Conservation (phyloP, 148 eudicot genomes). For the Nepenthes gracilis region DNA sequence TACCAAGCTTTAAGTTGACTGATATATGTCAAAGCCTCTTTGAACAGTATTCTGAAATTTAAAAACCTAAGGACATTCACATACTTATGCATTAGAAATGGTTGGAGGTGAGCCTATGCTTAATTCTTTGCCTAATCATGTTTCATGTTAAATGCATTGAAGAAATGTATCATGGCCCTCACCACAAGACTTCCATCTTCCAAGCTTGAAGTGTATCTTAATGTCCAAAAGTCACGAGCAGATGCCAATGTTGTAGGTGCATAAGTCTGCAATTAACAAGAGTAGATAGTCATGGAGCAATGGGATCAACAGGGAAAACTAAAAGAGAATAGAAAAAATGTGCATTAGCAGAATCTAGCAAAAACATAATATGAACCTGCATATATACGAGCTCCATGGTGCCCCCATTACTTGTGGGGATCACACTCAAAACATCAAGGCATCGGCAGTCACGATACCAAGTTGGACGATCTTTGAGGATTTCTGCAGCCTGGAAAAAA, state of each 20-base stretch:
- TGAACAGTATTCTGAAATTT: too few species aligned
- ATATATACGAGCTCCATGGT: constrained; percentile 52
- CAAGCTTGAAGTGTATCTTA: constrained; percentile 48
- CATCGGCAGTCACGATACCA: constrained; percentile 59
- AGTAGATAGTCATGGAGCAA: background rate
- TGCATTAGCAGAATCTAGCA: background rate
- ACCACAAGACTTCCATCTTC: constrained; percentile 69
- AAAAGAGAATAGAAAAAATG: too few species aligned
- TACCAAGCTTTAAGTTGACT: too few species aligned
- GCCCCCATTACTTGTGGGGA: constrained; percentile 56
- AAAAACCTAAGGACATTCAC: too few species aligned
- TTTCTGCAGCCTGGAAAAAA: constrained; percentile 37
- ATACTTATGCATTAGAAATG: too few species aligned
- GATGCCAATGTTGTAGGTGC: constrained; percentile 62
- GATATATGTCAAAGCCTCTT: too few species aligned
- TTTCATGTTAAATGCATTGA: background rate
- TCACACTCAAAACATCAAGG: constrained; percentile 35
- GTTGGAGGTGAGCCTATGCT: too few species aligned
- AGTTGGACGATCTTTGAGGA: constrained; percentile 62
- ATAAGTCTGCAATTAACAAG: constrained; percentile 19
- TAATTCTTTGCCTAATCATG: background rate
- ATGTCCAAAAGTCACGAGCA: constrained; percentile 61
- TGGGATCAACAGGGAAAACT: too few species aligned
- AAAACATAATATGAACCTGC: constrained; percentile 27
- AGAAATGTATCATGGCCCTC: background rate